Base-by-base conservation (phyloP, 345 rosid genomes). In the Eucalyptus pauciflora region DNA sequence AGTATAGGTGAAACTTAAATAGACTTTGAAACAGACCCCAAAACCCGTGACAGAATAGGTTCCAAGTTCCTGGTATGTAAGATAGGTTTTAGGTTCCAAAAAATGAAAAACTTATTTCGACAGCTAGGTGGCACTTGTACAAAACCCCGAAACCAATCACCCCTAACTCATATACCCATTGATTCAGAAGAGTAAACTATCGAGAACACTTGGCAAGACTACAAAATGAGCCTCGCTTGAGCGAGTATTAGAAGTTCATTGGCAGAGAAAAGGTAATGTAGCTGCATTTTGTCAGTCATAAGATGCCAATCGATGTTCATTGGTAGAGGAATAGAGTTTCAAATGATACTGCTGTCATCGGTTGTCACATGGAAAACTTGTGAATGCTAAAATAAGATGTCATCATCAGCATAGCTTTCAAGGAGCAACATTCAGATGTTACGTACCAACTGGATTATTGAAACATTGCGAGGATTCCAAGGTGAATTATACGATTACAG, bases 11-110 rank as follows among this genome's bases (percentile, higher is more conserved):
- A 24, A 24, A 56, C 3, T 25, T 56, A 56, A 24, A 24, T 56
- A 56, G 1, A 56, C 6, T 24, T 8, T 52, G 25, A 52, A 20
- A 52, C 2, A 52, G 0, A 56, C 0, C 13, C 62, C 3, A 0
- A 54, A 54, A 56, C 62, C 13, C 4, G 0, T 56, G 62, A 56
- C 0, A 56, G 0, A 56, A 18, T 56, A 56, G 29, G 13, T 56
- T 56, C 1, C 13, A 56, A 56, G 1, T 56, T 24, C 29, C 29
- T 56, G 0, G 13, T 56, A 24, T 56, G 6, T 9, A 22, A 56
- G 1, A 25, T 56, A 25, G 6, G 3, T 56, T 56, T 10, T 0
- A 24, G 13, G 62, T 56, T 56, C 29, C 62, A 56, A 24, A 56
- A 56, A 56, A 22, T 10, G 9, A 25, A 25, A 22, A 24, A 56